Conservation (phyloP, 176 grass and related monocot species). For the Phragmites australis region DNA sequence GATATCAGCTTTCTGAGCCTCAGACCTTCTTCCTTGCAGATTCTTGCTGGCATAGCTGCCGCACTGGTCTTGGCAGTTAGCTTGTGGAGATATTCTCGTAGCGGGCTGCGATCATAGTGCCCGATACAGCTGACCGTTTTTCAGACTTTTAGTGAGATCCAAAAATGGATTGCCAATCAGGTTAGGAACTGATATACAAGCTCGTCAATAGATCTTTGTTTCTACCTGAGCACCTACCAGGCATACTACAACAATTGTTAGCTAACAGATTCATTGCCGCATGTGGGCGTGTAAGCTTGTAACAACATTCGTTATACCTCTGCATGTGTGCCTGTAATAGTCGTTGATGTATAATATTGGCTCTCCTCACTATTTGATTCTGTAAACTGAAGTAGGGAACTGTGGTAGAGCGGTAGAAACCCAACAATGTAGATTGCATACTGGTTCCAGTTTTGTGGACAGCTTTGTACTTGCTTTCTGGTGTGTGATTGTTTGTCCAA, state of each 20-base stretch:
- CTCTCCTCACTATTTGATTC: constrained; percentile 36
- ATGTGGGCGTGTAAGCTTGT: constrained; percentile 21
- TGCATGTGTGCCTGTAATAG: constrained; percentile 35
- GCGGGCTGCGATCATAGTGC: constrained; percentile 58
- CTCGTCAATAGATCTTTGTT: constrained; percentile 5
- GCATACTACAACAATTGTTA: constrained; percentile 30
- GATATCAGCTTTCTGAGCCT: constrained; percentile 12
- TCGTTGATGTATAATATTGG: constrained; percentile 20
- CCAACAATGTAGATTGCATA: not conserved
- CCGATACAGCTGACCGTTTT: constrained; percentile 6
- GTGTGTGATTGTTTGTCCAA: too few relatives aligned
- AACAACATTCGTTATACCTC: constrained; percentile 29
- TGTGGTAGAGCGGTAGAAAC: not conserved
- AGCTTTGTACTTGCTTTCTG: not conserved
- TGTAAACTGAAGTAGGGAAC: constrained; percentile 1
- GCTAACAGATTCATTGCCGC: constrained; percentile 52
- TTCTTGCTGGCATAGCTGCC: constrained; percentile 79
- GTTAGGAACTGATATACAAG: constrained; percentile 19
- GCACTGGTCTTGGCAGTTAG: constrained; percentile 73
- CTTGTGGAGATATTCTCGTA: constrained; percentile 92
- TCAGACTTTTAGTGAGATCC: constrained; percentile 23
- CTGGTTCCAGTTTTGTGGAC: constrained; percentile 28
- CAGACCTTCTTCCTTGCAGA: constrained; percentile 55
- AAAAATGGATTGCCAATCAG: constrained; percentile 23
- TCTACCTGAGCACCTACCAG: constrained; percentile 1